Conservation (phyloP, 208 protist genomes). For the Wallacemonas sp. region DNA sequence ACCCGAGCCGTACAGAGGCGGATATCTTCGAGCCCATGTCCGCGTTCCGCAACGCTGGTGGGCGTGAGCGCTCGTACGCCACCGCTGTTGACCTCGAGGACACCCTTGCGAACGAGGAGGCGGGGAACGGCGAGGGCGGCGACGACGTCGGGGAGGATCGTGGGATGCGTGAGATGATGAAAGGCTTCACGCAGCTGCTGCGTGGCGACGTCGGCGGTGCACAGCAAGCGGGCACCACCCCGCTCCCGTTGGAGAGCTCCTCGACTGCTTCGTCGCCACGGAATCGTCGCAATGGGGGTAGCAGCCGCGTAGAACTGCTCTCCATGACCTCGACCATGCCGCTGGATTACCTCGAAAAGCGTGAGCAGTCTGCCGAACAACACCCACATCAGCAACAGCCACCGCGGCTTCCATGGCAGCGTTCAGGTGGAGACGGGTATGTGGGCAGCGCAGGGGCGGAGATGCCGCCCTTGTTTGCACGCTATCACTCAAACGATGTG, state of each 20-base stretch:
- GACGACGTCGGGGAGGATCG: no score
- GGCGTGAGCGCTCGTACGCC: background rate
- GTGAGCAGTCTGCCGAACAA: no score
- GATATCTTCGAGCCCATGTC: constrained; percentile 20
- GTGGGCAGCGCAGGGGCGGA: constrained; percentile 11
- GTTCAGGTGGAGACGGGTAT: constrained; percentile 12
- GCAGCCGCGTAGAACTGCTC: constrained; percentile 41
- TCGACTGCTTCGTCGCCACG: background rate
- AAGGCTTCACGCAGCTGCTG: constrained; percentile 2
- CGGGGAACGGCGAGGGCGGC: no score
- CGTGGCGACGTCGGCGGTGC: background rate
- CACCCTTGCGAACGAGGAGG: background rate
- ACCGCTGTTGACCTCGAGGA: background rate
- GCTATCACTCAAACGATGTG: constrained; percentile 16
- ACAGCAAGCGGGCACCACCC: background rate
- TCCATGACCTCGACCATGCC: constrained; percentile 27
- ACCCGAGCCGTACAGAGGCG: constrained; percentile 31
- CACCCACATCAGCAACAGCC: background rate
- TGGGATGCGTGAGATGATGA: no score
- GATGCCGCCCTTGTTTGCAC: constrained; percentile 6
- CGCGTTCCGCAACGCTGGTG: background rate
- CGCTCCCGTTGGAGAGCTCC: background rate
- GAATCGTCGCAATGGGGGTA: background rate
- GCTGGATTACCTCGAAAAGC: constrained; percentile 3
- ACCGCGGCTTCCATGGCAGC: background rate